These are phyloP conservation scores for Chenopodium album DNA, from an alignment of 148 eudicot species.

Conservation along the genomic window DNA sequence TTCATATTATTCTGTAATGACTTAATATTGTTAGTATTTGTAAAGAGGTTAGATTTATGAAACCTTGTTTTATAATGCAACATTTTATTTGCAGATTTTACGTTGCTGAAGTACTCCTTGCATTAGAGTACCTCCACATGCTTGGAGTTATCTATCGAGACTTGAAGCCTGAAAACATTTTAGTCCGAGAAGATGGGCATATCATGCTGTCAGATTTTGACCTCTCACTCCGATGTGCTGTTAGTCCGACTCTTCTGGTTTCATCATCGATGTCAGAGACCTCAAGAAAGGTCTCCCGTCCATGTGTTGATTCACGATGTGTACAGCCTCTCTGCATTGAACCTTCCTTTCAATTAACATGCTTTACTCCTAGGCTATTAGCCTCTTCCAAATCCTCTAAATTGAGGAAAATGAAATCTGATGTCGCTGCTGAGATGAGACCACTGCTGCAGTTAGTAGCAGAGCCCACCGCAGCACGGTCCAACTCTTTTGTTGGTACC, in stretches of 20 bases:
- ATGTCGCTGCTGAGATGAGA: constrained; percentile 40
- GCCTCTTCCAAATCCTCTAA: constrained; percentile 34
- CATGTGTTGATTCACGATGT: constrained; percentile 65
- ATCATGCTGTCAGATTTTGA: constrained; percentile 95
- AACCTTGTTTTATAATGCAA: not conserved
- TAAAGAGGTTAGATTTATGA: not conserved
- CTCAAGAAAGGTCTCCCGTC: constrained; percentile 53
- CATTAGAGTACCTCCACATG: constrained; percentile 90
- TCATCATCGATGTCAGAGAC: constrained; percentile 51
- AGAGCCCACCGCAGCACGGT: constrained; percentile 84
- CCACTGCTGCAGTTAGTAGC: constrained; percentile 79
- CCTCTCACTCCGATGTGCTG: constrained; percentile 80
- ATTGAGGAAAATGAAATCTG: constrained; percentile 50
- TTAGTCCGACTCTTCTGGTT: constrained; percentile 72
- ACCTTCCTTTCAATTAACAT: constrained; percentile 75
- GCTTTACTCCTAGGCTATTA: constrained; percentile 73
- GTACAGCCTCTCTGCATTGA: constrained; percentile 75
- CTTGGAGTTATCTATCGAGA: constrained; percentile 60
- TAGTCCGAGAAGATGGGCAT: constrained; percentile 92
- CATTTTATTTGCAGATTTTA: constrained; percentile 57
- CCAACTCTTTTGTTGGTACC: constrained; percentile 93
- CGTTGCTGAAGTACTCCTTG: constrained; percentile 88
- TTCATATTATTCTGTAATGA: not conserved
- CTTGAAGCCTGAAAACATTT: constrained; percentile 82
- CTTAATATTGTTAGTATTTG: not conserved